These are phyloP conservation scores for Scheffersomyces spartinae DNA, from an alignment of 805 yeast species.

Conservation along the genomic window DNA sequence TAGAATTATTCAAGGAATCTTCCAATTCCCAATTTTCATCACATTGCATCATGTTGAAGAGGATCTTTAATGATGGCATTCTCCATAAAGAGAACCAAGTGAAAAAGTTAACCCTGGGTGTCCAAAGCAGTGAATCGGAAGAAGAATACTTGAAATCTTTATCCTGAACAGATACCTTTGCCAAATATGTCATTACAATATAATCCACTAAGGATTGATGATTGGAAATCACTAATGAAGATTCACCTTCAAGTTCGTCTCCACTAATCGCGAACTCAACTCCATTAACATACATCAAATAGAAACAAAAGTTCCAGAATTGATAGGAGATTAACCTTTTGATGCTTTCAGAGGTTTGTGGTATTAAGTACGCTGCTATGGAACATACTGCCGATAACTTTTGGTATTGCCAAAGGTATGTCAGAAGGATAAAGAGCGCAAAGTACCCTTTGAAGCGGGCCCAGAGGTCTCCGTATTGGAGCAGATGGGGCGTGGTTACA, in stretches of 20 bases:
- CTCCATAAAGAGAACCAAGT: conserved; percentile 61
- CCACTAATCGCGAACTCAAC: conserved; percentile 31
- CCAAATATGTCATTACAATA: conserved; percentile 35
- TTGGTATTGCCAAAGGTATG: conserved; percentile 10
- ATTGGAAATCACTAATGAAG: conserved; percentile 37
- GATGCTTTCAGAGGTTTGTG: conserved; percentile 10
- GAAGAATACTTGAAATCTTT: conserved; percentile 2
- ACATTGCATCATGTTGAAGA: conserved; percentile 36
- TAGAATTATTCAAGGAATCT: conserved; percentile 17
- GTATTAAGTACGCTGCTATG: conserved; percentile 6
- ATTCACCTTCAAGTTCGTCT: conserved; percentile 23
- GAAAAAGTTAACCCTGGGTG: conserved; percentile 45
- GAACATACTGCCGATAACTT: conserved; percentile 8
- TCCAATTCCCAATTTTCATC: conserved; percentile 67
- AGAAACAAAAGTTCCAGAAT: conserved; percentile 20
- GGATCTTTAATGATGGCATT: conserved; percentile 41
- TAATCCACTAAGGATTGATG: conserved; percentile 65
- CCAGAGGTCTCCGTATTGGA: conserved; percentile 2
- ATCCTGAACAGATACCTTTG: conserved; percentile 11
- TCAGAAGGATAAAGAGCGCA: conserved; percentile 8
- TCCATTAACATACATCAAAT: conserved; percentile 19
- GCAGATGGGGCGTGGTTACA: too few relatives aligned
- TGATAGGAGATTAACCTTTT: conserved; percentile 8
- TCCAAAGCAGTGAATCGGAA: conserved; percentile 10
- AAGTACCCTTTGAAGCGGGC: conserved; percentile 9